Conservation (phyloP, 179 eudicot species). For the Silene noctiflora region DNA sequence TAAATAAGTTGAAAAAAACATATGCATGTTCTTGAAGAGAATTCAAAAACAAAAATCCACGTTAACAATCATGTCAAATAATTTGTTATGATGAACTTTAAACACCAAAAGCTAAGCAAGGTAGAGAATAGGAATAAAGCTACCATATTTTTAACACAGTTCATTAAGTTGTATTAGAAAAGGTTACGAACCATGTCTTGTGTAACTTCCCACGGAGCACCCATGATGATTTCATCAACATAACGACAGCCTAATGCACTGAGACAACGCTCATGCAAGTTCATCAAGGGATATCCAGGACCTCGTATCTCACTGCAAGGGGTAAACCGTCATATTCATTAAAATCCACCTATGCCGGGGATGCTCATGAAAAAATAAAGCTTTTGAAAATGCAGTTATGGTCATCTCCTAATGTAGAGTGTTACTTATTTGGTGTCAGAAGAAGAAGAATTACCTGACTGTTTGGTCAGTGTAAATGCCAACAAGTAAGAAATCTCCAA, state of each 20-base stretch:
- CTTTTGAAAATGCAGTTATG: neutral
- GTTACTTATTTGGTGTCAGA: neutral
- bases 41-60: too few species aligned
- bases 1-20: too few species aligned
- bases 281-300: constrained; percentile 71
- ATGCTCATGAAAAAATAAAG: neutral
- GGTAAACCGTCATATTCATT: neutral
- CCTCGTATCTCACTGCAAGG: constrained; percentile 76
- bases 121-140: too few species aligned
- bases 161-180: neutral
- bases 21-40: too few species aligned
- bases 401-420: too few species aligned
- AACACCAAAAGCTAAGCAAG: too few species aligned
- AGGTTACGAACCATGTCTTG: constrained; percentile 64
- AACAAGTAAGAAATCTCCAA: constrained; percentile 93
- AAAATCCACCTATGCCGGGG: too few species aligned
- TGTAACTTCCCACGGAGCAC: constrained; percentile 89
- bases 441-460: constrained; percentile 50
- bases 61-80: too few species aligned
- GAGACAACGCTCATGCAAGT: constrained; percentile 89
- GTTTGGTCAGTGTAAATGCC: constrained; percentile 79
- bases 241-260: constrained; percentile 87
- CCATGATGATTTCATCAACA: constrained; percentile 93
- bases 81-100: too few species aligned
- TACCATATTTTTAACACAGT: too few species aligned